These are phyloP conservation scores for Alternaria incomplexa DNA, from an alignment of 2,329 filamentous ascomycete genomes.

Conservation along the genomic window DNA sequence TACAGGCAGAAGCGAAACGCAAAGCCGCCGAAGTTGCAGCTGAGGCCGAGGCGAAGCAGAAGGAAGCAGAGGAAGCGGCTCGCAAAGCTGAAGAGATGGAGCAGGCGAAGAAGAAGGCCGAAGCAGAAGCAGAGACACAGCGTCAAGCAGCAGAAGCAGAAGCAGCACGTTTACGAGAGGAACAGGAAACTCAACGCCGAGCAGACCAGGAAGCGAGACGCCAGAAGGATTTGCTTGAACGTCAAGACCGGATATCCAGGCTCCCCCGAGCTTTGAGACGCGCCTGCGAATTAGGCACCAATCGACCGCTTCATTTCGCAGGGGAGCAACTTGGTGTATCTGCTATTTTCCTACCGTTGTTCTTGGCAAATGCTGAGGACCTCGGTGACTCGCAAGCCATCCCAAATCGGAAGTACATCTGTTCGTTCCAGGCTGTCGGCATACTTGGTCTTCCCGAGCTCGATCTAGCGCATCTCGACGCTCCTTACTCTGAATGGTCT, in stretches of 20 bases:
- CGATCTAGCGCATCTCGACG: constrained; percentile 41
- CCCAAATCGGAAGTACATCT: constrained; percentile 41
- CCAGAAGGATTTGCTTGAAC: constrained; percentile 38
- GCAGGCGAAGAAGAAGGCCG: constrained; percentile 33
- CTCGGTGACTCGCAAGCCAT: constrained; percentile 27
- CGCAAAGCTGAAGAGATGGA: constrained; percentile 40
- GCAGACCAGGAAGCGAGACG: constrained; percentile 39
- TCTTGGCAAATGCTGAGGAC: constrained; percentile 42
- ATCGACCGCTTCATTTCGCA: constrained; percentile 48
- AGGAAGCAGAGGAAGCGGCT: constrained; percentile 35
- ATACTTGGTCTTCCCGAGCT: constrained; percentile 50
- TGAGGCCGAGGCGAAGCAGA: constrained; percentile 34
- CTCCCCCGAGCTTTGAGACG: constrained; percentile 46
- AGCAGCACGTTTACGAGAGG: constrained; percentile 38
- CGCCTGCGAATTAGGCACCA: constrained; percentile 45
- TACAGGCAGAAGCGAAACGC: constrained; percentile 35
- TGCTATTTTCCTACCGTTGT: constrained; percentile 47
- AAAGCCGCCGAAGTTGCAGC: constrained; percentile 29
- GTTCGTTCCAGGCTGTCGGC: constrained; percentile 49
- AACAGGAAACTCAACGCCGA: constrained; percentile 37
- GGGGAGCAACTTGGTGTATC: constrained; percentile 49
- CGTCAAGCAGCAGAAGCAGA: constrained; percentile 42
- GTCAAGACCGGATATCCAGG: constrained; percentile 42
- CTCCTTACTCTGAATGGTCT: constrained; percentile 46
- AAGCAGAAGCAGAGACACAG: constrained; percentile 40